Evolutionary conservation across 2,329 filamentous ascomycete genomes (phyloP), one percentile per base, ranked within the genome.

Genomic region (Fusarium denticulatum): DNA sequence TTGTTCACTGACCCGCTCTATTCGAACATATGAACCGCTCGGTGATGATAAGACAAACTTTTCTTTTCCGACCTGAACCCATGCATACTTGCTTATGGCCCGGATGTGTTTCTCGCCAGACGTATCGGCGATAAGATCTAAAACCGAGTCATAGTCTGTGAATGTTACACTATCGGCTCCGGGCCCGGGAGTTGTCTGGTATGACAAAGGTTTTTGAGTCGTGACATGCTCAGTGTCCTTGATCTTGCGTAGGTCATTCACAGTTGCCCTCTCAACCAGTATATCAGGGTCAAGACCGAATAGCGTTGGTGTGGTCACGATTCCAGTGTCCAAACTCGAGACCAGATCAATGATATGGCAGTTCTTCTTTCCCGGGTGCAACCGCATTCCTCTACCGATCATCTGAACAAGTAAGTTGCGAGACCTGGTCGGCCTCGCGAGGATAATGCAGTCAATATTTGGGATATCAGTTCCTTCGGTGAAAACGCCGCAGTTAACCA

Each of bases 331-430:
- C 28, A 98, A 85, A 42, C 91, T 94, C 0, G 95, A 93, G 1
- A 98, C 96, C 90, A 99, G 95, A 81, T 99, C 96, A 78, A 99
- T 97, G 67, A 99, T 87, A 80, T 98, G 96, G 76, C 96, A 99
- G 79, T 98, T 90, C 43, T 91, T 85, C 82, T 99, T 99, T 18
- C 89, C 93, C 2, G 91, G 86, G 80, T 94, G 88, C 43, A 98
- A 84, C 46, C 96, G 90, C 90, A 99, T 93, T 9, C 96, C 96
- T 77, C 96, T 89, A 2, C 96, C 96, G 70, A 99, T 97, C 96
- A 99, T 99, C 82, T 99, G 96, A 2, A 98, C 91, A 3, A 99
- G 89, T 6, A 99, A 85, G 76, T 98, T 98, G n/a, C 93, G 91
- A 22, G 96, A 98, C 75, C 92, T 91, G 3, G 96, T 99, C 1